Evolutionary conservation across 1,284 basidiomycete genomes (phyloP).

Genomic region (Ceratobasidium sp.): DNA sequence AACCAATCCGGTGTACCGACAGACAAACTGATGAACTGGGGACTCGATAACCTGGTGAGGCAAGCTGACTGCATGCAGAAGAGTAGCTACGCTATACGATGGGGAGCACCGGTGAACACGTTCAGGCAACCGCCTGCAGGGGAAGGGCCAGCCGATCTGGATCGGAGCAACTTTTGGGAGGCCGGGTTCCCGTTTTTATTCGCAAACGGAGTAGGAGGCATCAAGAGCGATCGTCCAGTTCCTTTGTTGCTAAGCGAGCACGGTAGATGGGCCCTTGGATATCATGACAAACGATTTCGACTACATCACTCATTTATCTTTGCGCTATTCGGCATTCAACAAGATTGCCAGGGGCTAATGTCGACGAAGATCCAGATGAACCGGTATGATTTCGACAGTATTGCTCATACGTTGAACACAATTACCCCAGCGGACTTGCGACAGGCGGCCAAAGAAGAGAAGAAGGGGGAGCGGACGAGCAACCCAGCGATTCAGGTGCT

Average conservation of each 20-base stretch:
- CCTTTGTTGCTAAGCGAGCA: constrained; percentile 56
- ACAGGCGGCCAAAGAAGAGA: constrained; percentile 48
- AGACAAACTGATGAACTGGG: constrained; percentile 12
- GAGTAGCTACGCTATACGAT: constrained; percentile 38
- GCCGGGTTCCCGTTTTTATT: constrained; percentile 59
- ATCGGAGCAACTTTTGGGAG: constrained; percentile 51
- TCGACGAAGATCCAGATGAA: constrained; percentile 49
- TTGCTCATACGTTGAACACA: background rate
- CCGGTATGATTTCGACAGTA: constrained; percentile 34
- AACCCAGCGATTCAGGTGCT: constrained; percentile 42
- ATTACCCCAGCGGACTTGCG: constrained; percentile 44
- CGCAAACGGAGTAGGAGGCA: constrained; percentile 60
- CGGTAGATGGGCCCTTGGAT: constrained; percentile 58
- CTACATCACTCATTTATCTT: constrained; percentile 57
- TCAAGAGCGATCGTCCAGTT: constrained; percentile 53
- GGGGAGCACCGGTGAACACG: constrained; percentile 41
- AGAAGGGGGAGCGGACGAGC: background rate
- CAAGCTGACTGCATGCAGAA: background rate
- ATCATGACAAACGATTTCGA: constrained; percentile 57
- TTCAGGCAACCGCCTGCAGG: constrained; percentile 15
- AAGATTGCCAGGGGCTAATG: constrained; percentile 48
- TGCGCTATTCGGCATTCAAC: constrained; percentile 56
- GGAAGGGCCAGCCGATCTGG: background rate
- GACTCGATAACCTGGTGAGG: constrained; percentile 14
- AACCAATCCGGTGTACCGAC: constrained; percentile 6